phyloP scores from a whole-genome alignment of 768 basidiomycete species.

The Inosperma sp. region DNA sequence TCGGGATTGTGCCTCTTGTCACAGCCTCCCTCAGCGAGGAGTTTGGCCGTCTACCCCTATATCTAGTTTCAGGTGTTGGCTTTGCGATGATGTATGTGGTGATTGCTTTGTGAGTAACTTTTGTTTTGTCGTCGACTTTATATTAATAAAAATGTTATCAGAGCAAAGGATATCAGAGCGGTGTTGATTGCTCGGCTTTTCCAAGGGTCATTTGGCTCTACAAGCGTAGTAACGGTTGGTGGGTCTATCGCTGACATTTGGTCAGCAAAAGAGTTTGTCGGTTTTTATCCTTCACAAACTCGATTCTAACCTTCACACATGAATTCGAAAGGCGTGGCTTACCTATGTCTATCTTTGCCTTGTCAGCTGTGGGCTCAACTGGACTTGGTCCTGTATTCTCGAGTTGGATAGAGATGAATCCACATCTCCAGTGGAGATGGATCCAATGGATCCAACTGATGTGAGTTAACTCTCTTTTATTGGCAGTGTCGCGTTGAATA shows the following conservation, averaged over 20 bases:
- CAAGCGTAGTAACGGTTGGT: conserved; percentile 67
- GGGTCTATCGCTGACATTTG: conserved; percentile 72
- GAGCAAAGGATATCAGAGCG: conserved; percentile 50
- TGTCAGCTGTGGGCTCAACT: conserved; percentile 48
- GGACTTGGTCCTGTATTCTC: conserved; percentile 24
- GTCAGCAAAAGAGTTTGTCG: conserved; percentile 52
- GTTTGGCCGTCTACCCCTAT: conserved; percentile 58
- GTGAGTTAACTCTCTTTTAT: conserved; percentile 14
- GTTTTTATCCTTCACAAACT: neutral
- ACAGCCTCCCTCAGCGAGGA: conserved; percentile 68
- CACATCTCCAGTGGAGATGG: conserved; percentile 27
- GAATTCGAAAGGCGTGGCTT: conserved; percentile 66
- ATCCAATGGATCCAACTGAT: conserved; percentile 30
- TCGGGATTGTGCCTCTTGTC: conserved; percentile 56
- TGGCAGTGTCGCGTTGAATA: neutral
- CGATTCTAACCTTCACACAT: neutral
- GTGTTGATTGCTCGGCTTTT: conserved; percentile 66
- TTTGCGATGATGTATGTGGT: conserved; percentile 50
- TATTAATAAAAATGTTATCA: conserved; percentile 15
- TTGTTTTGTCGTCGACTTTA: neutral
- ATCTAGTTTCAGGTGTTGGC: conserved; percentile 43
- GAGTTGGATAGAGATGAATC: conserved; percentile 30
- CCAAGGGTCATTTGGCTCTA: conserved; percentile 63
- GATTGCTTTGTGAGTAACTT: conserved; percentile 36
- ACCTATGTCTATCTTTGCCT: conserved; percentile 72